phyloP scores from a whole-genome alignment of 108 stramenopile species.

The Skeletonema marinoi region DNA sequence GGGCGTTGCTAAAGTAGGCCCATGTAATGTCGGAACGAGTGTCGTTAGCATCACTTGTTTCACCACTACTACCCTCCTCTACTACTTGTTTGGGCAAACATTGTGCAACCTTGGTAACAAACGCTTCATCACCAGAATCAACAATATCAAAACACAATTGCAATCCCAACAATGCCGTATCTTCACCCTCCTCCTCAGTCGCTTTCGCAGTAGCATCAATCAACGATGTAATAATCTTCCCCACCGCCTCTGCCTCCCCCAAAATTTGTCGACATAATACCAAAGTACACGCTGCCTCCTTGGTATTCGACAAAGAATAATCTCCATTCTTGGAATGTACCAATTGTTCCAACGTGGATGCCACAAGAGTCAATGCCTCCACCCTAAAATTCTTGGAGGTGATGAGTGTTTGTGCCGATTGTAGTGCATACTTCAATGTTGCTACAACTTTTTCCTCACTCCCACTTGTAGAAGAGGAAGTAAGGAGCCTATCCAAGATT shows the following conservation, averaged over 20 bases:
- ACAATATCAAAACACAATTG: conserved; percentile 96
- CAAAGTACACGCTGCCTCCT: conserved; percentile 65
- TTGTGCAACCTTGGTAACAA: conserved; percentile 75
- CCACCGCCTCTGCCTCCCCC: conserved; percentile 63
- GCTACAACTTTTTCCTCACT: neutral
- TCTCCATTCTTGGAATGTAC: neutral
- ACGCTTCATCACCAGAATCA: conserved; percentile 94
- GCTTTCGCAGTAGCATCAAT: conserved; percentile 38
- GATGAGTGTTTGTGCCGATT: conserved; percentile 59
- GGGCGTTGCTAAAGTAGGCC: conserved; percentile 44
- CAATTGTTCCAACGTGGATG: neutral
- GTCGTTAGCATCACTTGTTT: conserved; percentile 24
- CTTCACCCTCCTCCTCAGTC: conserved; percentile 34
- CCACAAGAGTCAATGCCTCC: conserved; percentile 11
- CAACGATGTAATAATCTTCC: conserved; percentile 67
- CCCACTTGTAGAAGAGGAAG: neutral
- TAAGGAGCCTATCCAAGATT: conserved; percentile 32
- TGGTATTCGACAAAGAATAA: neutral
- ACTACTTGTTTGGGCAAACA: conserved; percentile 28
- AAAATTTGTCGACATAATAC: conserved; percentile 80
- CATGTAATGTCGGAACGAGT: neutral
- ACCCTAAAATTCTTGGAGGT: conserved; percentile 72
- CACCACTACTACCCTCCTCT: neutral
- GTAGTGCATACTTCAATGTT: conserved; percentile 63
- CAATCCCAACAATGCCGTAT: conserved; percentile 89